Base-by-base conservation (phyloP, 306 rosid species). In the Gastrolobium villosum region DNA sequence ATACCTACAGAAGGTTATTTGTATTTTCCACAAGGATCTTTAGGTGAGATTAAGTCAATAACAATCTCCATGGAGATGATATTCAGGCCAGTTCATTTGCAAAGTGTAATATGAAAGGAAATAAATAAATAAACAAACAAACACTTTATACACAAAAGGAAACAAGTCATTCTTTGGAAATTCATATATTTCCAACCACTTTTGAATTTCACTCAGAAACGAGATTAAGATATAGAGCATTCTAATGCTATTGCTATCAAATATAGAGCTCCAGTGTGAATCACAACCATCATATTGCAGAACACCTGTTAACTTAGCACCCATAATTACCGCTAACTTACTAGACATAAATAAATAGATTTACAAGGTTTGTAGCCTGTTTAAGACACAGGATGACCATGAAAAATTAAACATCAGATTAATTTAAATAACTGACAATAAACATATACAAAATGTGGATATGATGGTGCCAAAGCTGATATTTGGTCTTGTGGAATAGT, bases 401-500 rank as follows among this genome's bases (percentile, higher is more conserved):
- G 11, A 55, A 57, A 10, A 35, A 44, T 31, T 36, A 35, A 71
- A 71, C 34, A 71, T 15, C 34, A 30, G 31, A 36, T 7, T 10
- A 59, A 81, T 14, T 67, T 31, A 62, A 69, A 11, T 34, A 34
- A 20, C 39, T 15, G 32, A 14, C 3, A 44, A 48, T 6, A 74
- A 37, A 10, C 65, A 74, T 15, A 46, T 2, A 36, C 31, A 3
- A 44, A 45, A 41, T 10, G 50, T n/a, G 98, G 96, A 64, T 94
- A 94, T 63, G 98, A 94, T 56, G 97, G 98, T 52, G 94, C 82
- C 66, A 94, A 90, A 89, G 93, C 98, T 75, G 98, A 94, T 78
- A 84, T 86, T 41, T 94, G 98, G 98, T 94, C 98, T 70, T 92
- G 98, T 83, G 98, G 98, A 44, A 93, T 92, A 54, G 92, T 92